These are phyloP conservation scores for Nidularia sp. DNA, from an alignment of 768 basidiomycete genomes.

Conservation along the genomic window DNA sequence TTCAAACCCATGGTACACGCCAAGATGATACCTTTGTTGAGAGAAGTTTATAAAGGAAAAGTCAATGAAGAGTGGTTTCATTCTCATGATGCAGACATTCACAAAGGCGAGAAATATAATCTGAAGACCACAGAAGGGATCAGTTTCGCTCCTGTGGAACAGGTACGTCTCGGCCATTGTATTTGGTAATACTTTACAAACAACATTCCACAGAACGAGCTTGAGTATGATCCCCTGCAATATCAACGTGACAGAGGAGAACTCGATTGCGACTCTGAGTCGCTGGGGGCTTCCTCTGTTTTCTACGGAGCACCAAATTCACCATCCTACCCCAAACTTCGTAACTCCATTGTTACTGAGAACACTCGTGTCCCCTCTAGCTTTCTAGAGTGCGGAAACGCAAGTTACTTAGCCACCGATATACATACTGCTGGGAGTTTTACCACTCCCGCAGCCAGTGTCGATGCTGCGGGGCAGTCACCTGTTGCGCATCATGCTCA, in stretches of 20 bases:
- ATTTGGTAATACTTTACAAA: neutral
- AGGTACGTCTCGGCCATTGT: slow-evolving; percentile 34
- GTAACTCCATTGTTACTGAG: neutral
- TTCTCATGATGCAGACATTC: neutral
- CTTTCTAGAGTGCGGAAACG: no score
- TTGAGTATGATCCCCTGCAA: slow-evolving; percentile 75
- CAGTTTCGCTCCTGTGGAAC: slow-evolving; percentile 77
- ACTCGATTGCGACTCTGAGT: slow-evolving; percentile 81
- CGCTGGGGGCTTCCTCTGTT: slow-evolving; percentile 58
- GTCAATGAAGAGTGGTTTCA: neutral
- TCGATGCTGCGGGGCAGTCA: neutral
- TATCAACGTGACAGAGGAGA: slow-evolving; percentile 83
- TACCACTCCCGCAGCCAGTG: neutral
- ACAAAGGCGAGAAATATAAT: slow-evolving; percentile 30
- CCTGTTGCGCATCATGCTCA: neutral
- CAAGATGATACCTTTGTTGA: slow-evolving; percentile 76
- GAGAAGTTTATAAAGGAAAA: slow-evolving; percentile 74
- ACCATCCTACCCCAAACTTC: neutral
- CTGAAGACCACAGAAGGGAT: slow-evolving; percentile 78
- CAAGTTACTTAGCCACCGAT: no score
- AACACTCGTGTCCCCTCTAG: no score
- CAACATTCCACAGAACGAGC: slow-evolving; percentile 41
- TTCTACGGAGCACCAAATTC: slow-evolving; percentile 34
- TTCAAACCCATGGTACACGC: slow-evolving; percentile 88
- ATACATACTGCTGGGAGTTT: neutral